Evolutionary conservation across 208 protist genomes (phyloP), one percentile per base, ranked within the genome.

Genomic region (Leishmania tropica): DNA sequence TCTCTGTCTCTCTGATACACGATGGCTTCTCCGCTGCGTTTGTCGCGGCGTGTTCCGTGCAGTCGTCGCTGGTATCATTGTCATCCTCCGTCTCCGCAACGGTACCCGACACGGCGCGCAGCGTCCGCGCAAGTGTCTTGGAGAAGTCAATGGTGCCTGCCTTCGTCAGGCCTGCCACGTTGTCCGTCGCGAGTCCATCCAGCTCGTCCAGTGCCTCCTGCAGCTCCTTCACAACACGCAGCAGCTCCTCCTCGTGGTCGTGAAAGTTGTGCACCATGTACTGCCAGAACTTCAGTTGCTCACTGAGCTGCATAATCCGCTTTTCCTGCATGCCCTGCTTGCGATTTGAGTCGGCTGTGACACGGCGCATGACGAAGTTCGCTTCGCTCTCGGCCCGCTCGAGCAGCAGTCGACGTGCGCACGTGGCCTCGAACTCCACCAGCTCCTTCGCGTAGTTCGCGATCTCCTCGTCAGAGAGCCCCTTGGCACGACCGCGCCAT

Each of bases 261-360:
- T 97, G 95, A 77, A 97, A 97, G 88, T 97, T 96, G 80, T 96
- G 95, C 37, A 97, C 95, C 93, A 97, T 96, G 85, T 97, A 97
- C 84, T 97, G 95, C 93, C 95, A 97, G 68, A 97, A 97, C 78
- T 97, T 97, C 48, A 97, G 88, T 88, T 97, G 95, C 85, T 97
- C 95, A 60, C 86, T 87, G 24, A 97, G 88, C 83, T 97, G 93
- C 68, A 87, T 78, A 70, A 97, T 90, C 70, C 92, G 91, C 68
- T 90, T 88, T 85, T 97, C 95, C 80, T 97, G 95, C 95, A 97
- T 97, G 60, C 95, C 95, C 79, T 97, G 95, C 81, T 93, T 89
- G 28, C 89, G 87, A 84, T 93, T 95, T 4, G 92, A 93, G 81
- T 97, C 93, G 42, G 89, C 87, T 54, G 91, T 81, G n/a, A 97